Percentiles rank a stretch among this genome's conserved stretches.
Conservation (phyloP, 2,329 filamentous ascomycete genomes). For the Pseudogymnoascus sp. region DNA sequence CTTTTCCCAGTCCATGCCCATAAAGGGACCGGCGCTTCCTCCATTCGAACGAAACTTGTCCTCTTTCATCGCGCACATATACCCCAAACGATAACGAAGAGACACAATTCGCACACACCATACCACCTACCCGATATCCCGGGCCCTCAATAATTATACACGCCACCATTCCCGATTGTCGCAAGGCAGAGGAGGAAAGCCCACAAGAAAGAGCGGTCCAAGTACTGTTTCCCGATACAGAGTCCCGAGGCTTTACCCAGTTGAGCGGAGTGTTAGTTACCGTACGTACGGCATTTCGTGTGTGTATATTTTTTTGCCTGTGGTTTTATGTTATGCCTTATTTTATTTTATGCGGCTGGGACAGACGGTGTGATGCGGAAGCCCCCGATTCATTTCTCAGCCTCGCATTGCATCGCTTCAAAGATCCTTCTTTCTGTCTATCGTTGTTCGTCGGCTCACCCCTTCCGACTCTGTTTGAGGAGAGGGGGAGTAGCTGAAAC, state of each 20-base stretch:
- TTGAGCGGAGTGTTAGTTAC: neutral
- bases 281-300: neutral
- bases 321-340: neutral
- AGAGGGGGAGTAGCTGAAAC: neutral
- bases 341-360: neutral
- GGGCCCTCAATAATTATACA: neutral
- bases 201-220: neutral
- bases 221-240: neutral
- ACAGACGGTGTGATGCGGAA: neutral
- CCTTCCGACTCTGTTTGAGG: neutral
- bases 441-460: neutral
- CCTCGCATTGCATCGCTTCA: neutral
- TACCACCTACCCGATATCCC: neutral
- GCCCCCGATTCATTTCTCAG: neutral
- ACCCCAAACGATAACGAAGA: neutral
- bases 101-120: neutral
- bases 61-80: constrained; percentile 1
- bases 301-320: neutral
- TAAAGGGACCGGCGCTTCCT: constrained; percentile 2
- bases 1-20: neutral
- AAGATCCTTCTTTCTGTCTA: neutral
- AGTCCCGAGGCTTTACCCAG: neutral
- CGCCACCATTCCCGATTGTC: neutral
- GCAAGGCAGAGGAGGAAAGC: neutral
- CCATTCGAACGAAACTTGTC: constrained; percentile 1